Conservation (phyloP, 2,329 filamentous ascomycete genomes). For the Claviceps sp. region DNA sequence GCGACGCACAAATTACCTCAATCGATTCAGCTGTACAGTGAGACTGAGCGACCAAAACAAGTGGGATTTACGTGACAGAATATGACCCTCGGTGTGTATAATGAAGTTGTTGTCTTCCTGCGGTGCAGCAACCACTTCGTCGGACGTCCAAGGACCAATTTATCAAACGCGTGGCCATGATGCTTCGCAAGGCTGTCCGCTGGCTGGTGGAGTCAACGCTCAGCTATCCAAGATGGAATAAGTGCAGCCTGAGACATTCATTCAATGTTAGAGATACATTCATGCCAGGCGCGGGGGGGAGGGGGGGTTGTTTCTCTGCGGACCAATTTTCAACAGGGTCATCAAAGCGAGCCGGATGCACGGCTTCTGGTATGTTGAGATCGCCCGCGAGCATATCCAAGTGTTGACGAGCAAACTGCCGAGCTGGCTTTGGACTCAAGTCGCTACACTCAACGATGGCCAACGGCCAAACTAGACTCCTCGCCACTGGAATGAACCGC, state of each 20-base stretch:
- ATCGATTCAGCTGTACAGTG: no score
- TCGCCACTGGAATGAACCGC: slow-evolving; percentile 11
- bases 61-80: no score
- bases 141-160: no score
- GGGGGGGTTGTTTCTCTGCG: background rate
- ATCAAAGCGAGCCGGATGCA: slow-evolving; percentile 3
- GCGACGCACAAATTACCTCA: no score
- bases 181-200: no score
- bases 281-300: background rate
- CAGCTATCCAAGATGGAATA: background rate
- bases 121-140: no score
- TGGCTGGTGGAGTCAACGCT: no score
- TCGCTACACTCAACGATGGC: slow-evolving; percentile 8
- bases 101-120: no score
- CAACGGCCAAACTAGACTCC: slow-evolving; percentile 14
- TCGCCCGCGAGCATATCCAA: slow-evolving; percentile 11
- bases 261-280: background rate
- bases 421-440: slow-evolving; percentile 5
- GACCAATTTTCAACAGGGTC: background rate
- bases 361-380: slow-evolving; percentile 10
- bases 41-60: no score
- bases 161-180: no score
- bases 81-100: no score
- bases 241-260: background rate
- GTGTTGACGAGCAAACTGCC: slow-evolving; percentile 7